Evolutionary conservation across 495 filamentous ascomycete species (phyloP).

Genomic region (Staphylotrichum tortipilum): DNA sequence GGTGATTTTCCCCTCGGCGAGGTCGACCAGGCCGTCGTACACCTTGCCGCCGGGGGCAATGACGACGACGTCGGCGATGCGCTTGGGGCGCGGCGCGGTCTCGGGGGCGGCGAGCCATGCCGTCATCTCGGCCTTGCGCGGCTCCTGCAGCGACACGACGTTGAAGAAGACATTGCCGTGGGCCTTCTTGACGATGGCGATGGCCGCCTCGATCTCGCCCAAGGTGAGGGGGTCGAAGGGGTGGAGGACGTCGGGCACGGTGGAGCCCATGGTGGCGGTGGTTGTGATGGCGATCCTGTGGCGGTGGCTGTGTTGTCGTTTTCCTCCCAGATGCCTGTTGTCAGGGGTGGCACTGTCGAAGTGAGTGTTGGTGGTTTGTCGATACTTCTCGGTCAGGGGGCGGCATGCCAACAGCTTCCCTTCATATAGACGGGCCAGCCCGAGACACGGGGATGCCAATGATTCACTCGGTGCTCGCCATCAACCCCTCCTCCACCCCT

Average conservation of each 20-base stretch:
- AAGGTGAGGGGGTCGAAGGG: conserved; percentile 79
- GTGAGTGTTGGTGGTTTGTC: too few relatives aligned
- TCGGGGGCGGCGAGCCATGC: conserved; percentile 65
- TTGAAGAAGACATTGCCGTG: conserved; percentile 75
- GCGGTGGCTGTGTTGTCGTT: background rate
- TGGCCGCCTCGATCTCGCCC: conserved; percentile 67
- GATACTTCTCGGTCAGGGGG: too few relatives aligned
- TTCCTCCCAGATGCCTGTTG: too few relatives aligned
- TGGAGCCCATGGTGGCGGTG: conserved; percentile 18
- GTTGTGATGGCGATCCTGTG: background rate
- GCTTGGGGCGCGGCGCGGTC: conserved; percentile 52
- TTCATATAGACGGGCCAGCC: too few relatives aligned
- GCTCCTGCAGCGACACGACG: conserved; percentile 80
- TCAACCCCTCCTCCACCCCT: too few relatives aligned
- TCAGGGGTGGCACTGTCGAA: too few relatives aligned
- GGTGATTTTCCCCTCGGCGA: conserved; percentile 60
- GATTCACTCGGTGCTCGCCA: too few relatives aligned
- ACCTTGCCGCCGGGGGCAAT: conserved; percentile 72
- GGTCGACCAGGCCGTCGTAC: conserved; percentile 76
- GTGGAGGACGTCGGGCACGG: conserved; percentile 36
- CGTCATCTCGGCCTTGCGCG: conserved; percentile 79
- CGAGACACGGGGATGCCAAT: too few relatives aligned
- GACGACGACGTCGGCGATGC: conserved; percentile 79
- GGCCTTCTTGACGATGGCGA: conserved; percentile 59
- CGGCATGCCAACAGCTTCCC: too few relatives aligned